Conservation (phyloP, 192 early-diverging fungal species). For the Powellomyces hirtus region DNA sequence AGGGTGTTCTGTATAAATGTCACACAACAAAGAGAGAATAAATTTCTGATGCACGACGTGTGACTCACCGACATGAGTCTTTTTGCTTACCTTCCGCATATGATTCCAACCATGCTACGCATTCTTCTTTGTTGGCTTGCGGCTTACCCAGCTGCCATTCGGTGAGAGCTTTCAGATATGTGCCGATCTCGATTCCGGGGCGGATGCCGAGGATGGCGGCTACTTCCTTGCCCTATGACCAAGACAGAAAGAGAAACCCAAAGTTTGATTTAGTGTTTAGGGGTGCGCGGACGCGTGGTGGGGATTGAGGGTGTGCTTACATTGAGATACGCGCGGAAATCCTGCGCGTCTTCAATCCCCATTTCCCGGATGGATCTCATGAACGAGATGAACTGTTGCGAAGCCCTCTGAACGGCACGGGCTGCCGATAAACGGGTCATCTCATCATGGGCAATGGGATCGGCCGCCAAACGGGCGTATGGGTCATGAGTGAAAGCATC, state of each 20-base stretch:
- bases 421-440: neutral
- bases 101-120: conserved; percentile 2
- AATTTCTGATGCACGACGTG: neutral
- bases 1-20: too few species aligned
- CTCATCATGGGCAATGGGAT: too few species aligned
- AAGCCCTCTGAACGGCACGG: neutral
- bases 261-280: too few species aligned
- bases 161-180: conserved; percentile 68
- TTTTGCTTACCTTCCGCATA: conserved; percentile 6
- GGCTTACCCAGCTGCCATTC: conserved; percentile 81
- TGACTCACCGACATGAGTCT: neutral
- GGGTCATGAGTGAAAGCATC: too few species aligned
- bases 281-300: too few species aligned
- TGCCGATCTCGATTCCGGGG: conserved; percentile 68
- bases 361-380: conserved; percentile 24
- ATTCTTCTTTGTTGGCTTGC: conserved; percentile 49
- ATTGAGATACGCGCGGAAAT: conserved; percentile 17
- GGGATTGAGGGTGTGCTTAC: conserved; percentile 14
- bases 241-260: neutral
- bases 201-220: conserved; percentile 57
- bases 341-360: conserved; percentile 14
- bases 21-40: neutral
- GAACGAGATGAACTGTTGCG: conserved; percentile 4
- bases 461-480: too few species aligned
- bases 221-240: conserved; percentile 65